A percentile compares a stretch with the other conserved stretches of the same genome.
Evolutionary conservation across 805 yeast genomes (phyloP).

Genomic region (Starmera amethionina): DNA sequence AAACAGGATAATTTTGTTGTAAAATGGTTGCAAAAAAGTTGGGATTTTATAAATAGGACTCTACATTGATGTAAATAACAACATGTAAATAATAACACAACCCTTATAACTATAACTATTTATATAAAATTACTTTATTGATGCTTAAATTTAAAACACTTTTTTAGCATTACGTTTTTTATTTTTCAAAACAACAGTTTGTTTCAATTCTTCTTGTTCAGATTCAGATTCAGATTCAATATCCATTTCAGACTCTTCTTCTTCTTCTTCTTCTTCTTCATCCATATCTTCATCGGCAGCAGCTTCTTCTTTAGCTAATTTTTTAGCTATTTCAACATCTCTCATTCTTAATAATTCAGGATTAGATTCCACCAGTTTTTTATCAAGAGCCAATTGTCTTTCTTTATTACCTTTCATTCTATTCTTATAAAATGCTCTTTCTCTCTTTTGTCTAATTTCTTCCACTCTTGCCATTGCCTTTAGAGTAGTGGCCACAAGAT

Average conservation of each 20-base stretch:
- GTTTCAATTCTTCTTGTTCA: slow-evolving; percentile 37
- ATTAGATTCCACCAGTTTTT: slow-evolving; percentile 77
- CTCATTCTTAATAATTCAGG: slow-evolving; percentile 88
- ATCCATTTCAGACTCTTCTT: slow-evolving; percentile 35
- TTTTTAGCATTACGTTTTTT: slow-evolving; percentile 18
- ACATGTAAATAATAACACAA: background rate
- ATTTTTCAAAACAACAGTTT: slow-evolving; percentile 26
- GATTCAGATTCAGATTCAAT: slow-evolving; percentile 61
- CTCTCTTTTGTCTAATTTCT: slow-evolving; percentile 92
- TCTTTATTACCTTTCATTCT: slow-evolving; percentile 98
- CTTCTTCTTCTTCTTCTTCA: slow-evolving; percentile 35
- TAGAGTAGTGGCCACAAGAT: slow-evolving; percentile 86
- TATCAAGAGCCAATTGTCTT: slow-evolving; percentile 73
- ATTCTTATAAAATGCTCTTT: slow-evolving; percentile 97
- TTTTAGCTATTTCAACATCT: slow-evolving; percentile 81
- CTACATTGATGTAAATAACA: background rate
- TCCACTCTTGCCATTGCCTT: slow-evolving; percentile 94
- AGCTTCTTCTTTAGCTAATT: slow-evolving; percentile 60
- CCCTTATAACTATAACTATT: background rate
- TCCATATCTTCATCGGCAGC: slow-evolving; percentile 37
- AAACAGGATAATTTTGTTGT: background rate
- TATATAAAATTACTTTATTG: too few relatives aligned
- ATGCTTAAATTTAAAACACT: slow-evolving; percentile 7
- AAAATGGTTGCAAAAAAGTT: background rate
- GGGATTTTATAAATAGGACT: too few relatives aligned